These are phyloP conservation scores for Kandelia obovata DNA, from an alignment of 345 rosid genomes.

Conservation along the genomic window DNA sequence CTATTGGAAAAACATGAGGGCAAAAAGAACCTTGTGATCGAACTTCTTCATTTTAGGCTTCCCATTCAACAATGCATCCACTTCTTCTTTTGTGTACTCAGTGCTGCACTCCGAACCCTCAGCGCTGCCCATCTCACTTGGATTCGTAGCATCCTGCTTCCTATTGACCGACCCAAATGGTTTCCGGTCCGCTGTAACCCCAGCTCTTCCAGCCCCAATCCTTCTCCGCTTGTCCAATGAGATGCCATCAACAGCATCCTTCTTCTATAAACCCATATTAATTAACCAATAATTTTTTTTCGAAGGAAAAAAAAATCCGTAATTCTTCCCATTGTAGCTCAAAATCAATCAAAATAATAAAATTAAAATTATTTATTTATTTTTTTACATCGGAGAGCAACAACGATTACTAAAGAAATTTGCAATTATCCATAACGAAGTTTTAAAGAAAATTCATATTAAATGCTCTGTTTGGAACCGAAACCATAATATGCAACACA, in stretches of 20 bases:
- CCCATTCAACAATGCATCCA: slow-evolving; percentile 65
- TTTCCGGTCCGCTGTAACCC: slow-evolving; percentile 40
- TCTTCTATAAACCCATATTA: slow-evolving; percentile 40
- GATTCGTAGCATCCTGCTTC: slow-evolving; percentile 42
- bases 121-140: slow-evolving; percentile 35
- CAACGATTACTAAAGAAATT: too few species aligned
- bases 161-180: slow-evolving; percentile 45
- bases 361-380: too few species aligned
- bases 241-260: slow-evolving; percentile 40
- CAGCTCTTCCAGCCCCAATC: slow-evolving; percentile 39
- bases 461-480: too few species aligned
- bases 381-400: too few species aligned
- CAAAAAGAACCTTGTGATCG: slow-evolving; percentile 59
- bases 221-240: slow-evolving; percentile 69
- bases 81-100: slow-evolving; percentile 76
- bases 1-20: too few species aligned
- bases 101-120: slow-evolving; percentile 42
- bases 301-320: background rate
- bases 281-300: too few species aligned
- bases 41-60: slow-evolving; percentile 61
- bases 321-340: too few species aligned
- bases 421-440: too few species aligned
- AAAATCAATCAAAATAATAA: too few species aligned
- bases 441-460: too few species aligned
- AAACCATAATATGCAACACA: background rate